Evolutionary conservation across 768 basidiomycete genomes (phyloP).

Genomic region (Termitomyces sp.): DNA sequence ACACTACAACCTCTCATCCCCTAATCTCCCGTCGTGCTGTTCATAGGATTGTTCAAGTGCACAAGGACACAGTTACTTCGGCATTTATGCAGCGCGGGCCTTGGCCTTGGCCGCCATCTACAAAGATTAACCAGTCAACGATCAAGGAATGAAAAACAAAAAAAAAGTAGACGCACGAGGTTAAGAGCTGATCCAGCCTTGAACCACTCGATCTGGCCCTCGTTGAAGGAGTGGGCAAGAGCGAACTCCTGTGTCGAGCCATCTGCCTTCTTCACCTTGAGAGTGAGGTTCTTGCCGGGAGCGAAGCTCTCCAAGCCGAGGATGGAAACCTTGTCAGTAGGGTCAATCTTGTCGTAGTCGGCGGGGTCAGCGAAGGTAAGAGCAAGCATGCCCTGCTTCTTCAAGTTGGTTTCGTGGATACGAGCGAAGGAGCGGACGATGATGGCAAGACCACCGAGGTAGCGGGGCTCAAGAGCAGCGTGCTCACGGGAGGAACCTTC

Average conservation of each 20-base stretch:
- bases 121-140: background rate
- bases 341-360: conserved; percentile 91
- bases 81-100: conserved; percentile 7
- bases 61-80: background rate
- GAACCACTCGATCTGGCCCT: conserved; percentile 98
- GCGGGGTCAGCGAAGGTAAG: conserved; percentile 88
- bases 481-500: conserved; percentile 98
- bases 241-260: conserved; percentile 53
- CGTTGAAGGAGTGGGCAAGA: conserved; percentile 93
- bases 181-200: conserved; percentile 95
- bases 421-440: conserved; percentile 96
- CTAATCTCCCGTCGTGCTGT: background rate
- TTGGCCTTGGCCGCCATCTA: conserved; percentile 17
- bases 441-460: conserved; percentile 92
- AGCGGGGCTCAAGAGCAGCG: conserved; percentile 93
- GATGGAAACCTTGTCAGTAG: conserved; percentile 86
- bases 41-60: background rate
- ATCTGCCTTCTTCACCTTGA: conserved; percentile 78
- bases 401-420: conserved; percentile 97
- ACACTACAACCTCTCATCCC: background rate
- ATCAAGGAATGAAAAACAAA: conserved; percentile 3
- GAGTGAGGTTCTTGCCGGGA: conserved; percentile 87
- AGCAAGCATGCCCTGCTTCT: conserved; percentile 99
- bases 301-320: conserved; percentile 84
- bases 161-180: conserved; percentile 45